Evolutionary conservation across 768 basidiomycete genomes (phyloP).

Genomic region (Tulasnella calospora): DNA sequence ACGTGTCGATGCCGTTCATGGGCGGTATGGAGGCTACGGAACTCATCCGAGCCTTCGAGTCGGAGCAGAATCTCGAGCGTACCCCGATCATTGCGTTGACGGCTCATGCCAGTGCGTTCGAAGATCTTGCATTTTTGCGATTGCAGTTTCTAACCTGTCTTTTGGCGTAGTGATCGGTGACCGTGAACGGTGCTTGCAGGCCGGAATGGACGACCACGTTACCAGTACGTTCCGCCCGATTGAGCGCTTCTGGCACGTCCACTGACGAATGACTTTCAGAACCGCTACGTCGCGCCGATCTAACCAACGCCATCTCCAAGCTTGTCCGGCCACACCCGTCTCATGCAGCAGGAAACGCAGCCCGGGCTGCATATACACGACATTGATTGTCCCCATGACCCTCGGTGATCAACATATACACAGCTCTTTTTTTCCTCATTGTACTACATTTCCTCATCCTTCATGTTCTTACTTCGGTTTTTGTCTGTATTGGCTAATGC

Average conservation of each 20-base stretch:
- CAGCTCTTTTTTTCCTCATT: neutral
- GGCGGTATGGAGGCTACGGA: slow-evolving; percentile 98
- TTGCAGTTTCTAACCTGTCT: neutral
- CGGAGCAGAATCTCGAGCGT: slow-evolving; percentile 58
- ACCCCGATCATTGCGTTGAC: slow-evolving; percentile 96
- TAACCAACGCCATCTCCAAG: slow-evolving; percentile 76
- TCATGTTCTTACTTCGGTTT: neutral
- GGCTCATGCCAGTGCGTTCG: slow-evolving; percentile 84
- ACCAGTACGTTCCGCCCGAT: slow-evolving; percentile 52
- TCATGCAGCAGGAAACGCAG: neutral
- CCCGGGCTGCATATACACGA: neutral
- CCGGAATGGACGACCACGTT: slow-evolving; percentile 76
- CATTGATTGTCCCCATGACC: neutral
- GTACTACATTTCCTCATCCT: neutral
- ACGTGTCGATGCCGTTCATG: slow-evolving; percentile 98
- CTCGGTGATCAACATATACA: neutral
- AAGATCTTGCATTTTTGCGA: neutral
- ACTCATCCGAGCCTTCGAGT: slow-evolving; percentile 80
- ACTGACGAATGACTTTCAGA: slow-evolving; percentile 43
- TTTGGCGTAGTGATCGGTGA: slow-evolving; percentile 73
- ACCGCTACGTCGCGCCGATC: slow-evolving; percentile 71
- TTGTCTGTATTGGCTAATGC: neutral
- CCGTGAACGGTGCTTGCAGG: slow-evolving; percentile 66
- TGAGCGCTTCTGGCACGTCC: neutral
- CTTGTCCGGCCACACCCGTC: slow-evolving; percentile 40